Base-by-base conservation (phyloP, 495 filamentous ascomycete species). In the Neurospora sp. region DNA sequence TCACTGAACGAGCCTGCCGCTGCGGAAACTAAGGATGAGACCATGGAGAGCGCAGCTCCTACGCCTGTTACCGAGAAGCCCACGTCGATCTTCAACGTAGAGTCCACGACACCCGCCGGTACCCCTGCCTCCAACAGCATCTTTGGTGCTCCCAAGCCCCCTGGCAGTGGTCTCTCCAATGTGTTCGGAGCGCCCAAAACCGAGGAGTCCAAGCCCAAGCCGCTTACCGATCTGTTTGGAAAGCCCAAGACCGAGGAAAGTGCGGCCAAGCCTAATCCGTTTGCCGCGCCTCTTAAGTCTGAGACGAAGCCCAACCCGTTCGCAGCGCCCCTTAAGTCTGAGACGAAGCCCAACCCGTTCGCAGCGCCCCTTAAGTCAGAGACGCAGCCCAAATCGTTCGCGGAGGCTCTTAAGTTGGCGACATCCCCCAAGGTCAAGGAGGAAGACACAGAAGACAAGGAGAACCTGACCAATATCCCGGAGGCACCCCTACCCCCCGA, bases 401-500 rank as follows among this genome's bases (percentile, higher is more conserved):
- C 53, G 10, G 53, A 72, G 76, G 27, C 22, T 61, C 53, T 61
- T 9, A 61, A 61, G 14, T 7, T 6, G 14, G 53, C 53, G 12
- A 31, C 27, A 31, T 74, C 77, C n/a, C 80, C 81, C 12, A 79
- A 80, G 74, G 74, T 81, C 68, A 85, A 85, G 75, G 44, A 79
- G 42, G 82, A 83, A 71, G 76, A 78, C 3, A 42, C 37, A 9
- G 76, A 78, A 10, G 53, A 75, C 22, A 80, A 83, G 72, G 75
- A 76, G 59, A 79, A 82, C 41, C 74, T 81, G 39, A 74, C 78
- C 37, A 78, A 78, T 18, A 72, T 80, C 61, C 70, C 82, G 65
- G 88, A 90, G 76, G 78, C 87, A 16, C 92, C 93, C 70, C 80
- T 94, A 42, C 93, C 93, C 40, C 92, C 92, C n/a, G 91, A 94